Evolutionary conservation across 352 stramenopile species (phyloP).

Genomic region (Phytophthora pluvialis): DNA sequence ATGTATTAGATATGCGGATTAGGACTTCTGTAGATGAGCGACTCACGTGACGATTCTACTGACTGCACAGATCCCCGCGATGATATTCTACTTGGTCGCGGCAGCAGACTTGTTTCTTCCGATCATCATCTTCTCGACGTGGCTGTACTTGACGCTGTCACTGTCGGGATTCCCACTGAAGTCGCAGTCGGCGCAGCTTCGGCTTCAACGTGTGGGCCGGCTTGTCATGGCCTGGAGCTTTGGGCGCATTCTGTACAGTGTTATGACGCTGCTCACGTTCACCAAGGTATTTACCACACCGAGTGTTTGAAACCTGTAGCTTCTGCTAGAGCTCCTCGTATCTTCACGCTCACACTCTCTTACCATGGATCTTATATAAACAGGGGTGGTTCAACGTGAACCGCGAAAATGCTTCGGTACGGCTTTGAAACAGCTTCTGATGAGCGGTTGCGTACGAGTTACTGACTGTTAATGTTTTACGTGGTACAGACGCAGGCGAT

Average conservation of each 20-base stretch:
- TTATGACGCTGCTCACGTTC: conserved; percentile 89
- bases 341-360: background rate
- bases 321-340: background rate
- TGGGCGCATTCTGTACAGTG: conserved; percentile 86
- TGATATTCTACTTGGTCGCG: conserved; percentile 85
- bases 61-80: conserved; percentile 61
- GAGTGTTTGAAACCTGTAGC: background rate
- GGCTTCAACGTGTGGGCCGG: conserved; percentile 63
- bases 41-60: conserved; percentile 7
- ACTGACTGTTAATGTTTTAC: conserved; percentile 3
- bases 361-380: background rate
- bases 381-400: conserved; percentile 88
- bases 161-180: conserved; percentile 91
- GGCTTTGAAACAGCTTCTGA: background rate
- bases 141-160: conserved; percentile 89
- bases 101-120: conserved; percentile 89
- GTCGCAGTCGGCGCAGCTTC: conserved; percentile 57
- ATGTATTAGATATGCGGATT: background rate
- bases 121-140: conserved; percentile 90
- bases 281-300: conserved; percentile 58
- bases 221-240: conserved; percentile 86
- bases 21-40: background rate
- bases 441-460: background rate
- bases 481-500: conserved; percentile 74
- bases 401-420: conserved; percentile 69